Conservation (phyloP, 345 rosid species). For the Clarkia xantiana region DNA sequence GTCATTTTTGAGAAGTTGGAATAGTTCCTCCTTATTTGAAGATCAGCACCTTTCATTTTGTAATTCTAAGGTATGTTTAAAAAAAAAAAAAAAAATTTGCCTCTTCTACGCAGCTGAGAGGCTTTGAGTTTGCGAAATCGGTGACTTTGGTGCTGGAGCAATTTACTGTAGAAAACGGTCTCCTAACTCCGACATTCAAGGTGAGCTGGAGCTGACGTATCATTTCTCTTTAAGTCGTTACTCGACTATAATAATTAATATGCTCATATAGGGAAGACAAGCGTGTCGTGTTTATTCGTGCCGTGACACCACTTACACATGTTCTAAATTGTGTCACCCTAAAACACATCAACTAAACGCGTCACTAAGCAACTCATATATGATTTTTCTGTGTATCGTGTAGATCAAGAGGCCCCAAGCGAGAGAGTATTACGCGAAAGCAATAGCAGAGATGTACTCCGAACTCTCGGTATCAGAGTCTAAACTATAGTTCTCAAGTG, state of each 20-base stretch:
- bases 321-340: no score
- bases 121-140: slow-evolving; percentile 68
- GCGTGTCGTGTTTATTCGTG: no score
- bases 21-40: no score
- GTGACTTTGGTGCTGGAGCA: slow-evolving; percentile 71
- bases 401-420: slow-evolving; percentile 89
- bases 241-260: not conserved
- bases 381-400: not conserved
- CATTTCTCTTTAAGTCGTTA: slow-evolving; percentile 1
- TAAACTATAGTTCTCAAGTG: slow-evolving; percentile 15
- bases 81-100: no score
- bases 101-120: slow-evolving; percentile 36
- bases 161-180: slow-evolving; percentile 64
- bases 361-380: no score
- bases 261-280: no score
- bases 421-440: slow-evolving; percentile 45
- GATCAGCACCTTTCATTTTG: no score
- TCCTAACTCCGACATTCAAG: slow-evolving; percentile 83
- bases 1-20: no score
- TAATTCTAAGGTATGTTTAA: not conserved
- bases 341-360: no score
- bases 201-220: slow-evolving; percentile 14
- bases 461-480: slow-evolving; percentile 32
- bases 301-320: no score
- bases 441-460: slow-evolving; percentile 53